These are phyloP conservation scores for Sesbania bispinosa DNA, from an alignment of 306 rosid species.

Conservation along the genomic window DNA sequence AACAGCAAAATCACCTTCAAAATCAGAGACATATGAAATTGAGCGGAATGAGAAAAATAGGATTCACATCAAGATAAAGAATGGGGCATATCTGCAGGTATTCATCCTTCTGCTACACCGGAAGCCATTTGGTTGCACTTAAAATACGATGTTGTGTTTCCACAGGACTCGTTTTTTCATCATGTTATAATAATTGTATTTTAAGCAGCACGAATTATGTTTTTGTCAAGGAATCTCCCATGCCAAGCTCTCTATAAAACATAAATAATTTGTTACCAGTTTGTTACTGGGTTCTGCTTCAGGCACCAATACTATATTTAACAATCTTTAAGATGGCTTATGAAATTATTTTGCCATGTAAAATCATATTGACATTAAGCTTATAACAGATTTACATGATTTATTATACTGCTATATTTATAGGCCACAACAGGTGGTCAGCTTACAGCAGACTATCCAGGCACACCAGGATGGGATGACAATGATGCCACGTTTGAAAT, in stretches of 20 bases:
- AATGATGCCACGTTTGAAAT: slow-evolving; percentile 82
- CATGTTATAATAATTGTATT: neutral
- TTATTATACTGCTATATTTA: slow-evolving; percentile 9
- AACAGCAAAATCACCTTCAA: slow-evolving; percentile 51
- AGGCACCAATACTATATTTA: neutral
- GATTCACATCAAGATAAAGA: slow-evolving; percentile 63
- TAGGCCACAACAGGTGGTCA: slow-evolving; percentile 65
- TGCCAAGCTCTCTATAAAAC: neutral
- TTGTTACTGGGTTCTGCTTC: neutral
- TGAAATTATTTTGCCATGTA: neutral
- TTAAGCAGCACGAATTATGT: neutral
- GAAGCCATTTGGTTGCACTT: slow-evolving; percentile 13
- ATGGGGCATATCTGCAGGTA: slow-evolving; percentile 75
- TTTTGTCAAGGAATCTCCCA: neutral
- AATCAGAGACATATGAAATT: slow-evolving; percentile 53
- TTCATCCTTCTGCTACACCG: neutral
- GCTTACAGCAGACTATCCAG: slow-evolving; percentile 70
- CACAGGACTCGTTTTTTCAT: neutral
- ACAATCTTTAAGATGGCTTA: slow-evolving; percentile 16
- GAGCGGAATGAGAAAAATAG: slow-evolving; percentile 50
- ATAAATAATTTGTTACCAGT: slow-evolving; percentile 8
- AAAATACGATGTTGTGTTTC: neutral
- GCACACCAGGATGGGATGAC: slow-evolving; percentile 84
- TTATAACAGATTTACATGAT: slow-evolving; percentile 19
- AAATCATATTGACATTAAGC: slow-evolving; percentile 6